These are phyloP conservation scores for Acanthamoeba quina DNA, from an alignment of 208 protist species.

Conservation along the genomic window DNA sequence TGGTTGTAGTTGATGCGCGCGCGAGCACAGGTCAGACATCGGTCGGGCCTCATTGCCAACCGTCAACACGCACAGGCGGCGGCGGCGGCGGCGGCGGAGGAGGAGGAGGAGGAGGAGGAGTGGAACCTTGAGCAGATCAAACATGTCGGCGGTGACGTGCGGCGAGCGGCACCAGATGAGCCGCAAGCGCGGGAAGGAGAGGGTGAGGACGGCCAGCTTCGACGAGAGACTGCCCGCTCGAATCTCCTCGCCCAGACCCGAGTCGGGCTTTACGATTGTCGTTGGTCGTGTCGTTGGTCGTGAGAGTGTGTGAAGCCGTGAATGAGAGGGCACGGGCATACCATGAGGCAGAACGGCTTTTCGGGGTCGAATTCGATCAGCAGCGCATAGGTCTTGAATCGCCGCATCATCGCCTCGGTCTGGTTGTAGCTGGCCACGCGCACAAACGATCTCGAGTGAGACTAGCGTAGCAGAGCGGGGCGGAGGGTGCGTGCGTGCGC, in stretches of 20 bases:
- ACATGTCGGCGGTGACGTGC: slow-evolving; percentile 86
- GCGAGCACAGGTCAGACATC: no score
- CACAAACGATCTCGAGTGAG: background rate
- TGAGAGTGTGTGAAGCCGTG: no score
- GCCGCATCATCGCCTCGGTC: slow-evolving; percentile 86
- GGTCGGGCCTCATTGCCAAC: no score
- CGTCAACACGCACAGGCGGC: no score
- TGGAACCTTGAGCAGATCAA: slow-evolving; percentile 87
- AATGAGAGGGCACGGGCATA: background rate
- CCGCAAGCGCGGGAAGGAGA: slow-evolving; percentile 90
- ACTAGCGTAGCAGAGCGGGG: slow-evolving; percentile 21
- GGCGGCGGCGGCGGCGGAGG: no score
- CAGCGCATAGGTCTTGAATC: slow-evolving; percentile 90
- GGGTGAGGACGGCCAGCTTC: slow-evolving; percentile 86
- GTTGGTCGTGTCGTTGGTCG: no score
- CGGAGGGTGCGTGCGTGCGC: background rate
- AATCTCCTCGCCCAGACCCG: slow-evolving; percentile 68
- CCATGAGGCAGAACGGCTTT: slow-evolving; percentile 88
- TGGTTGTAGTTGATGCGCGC: no score
- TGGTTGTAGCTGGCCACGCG: slow-evolving; percentile 84
- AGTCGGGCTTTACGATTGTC: background rate
- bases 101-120: background rate
- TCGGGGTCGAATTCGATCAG: slow-evolving; percentile 92
- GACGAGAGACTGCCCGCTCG: slow-evolving; percentile 71
- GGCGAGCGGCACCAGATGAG: slow-evolving; percentile 90